Base-by-base conservation (phyloP, 2,329 filamentous ascomycete species). In the Davidsoniella eucalypti region DNA sequence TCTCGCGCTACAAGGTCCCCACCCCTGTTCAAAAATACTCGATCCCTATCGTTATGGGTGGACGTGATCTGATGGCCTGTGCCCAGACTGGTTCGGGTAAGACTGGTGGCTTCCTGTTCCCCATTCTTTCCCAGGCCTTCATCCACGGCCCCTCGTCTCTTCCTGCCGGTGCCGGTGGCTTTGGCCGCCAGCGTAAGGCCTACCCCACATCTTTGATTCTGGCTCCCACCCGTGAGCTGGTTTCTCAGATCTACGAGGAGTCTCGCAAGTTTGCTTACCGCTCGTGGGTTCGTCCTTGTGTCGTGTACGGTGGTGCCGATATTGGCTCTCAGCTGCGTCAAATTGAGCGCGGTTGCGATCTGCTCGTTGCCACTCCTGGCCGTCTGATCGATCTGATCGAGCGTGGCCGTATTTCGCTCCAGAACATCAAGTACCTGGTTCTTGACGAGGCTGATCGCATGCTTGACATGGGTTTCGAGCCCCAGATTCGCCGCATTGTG, bases 391-490 rank as follows among this genome's bases (percentile, higher is more conserved):
- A 98, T 67, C 75, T 98, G 69, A 93, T 98, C 63, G 92, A 96
- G 76, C 87, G 92, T 75, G 92, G 92, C 63, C 87, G 90, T 64
- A 96, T 98, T 66, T 96, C 92, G 42, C 82, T 98, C 51, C 79
- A 82, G 68, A 95, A 94, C 76, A 98, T 98, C 77, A 96, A 95
- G 75, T 98, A 98, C 66, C 78, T 98, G 55, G 87, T 98, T 60
- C 85, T 98, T 50, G 92, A 98, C 61, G 92, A 98, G 78, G 92
- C 92, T 67, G 92, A 98, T 73, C 92, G 92, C 67, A 98, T 98
- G 92, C 76, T 98, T 76, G 92, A 98, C 77, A 98, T 98, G 92
- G 92, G 92, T 92, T 98, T 98, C 76, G 92, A 98, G 75, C 92
- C 92, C 61, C 92, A 98, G 72, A 98, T 98, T 64, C 88, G 92